Evolutionary conservation across 75 land plant species (phyloP), one percentile per base, ranked within the genome.

Genomic region (Pinus taeda): DNA sequence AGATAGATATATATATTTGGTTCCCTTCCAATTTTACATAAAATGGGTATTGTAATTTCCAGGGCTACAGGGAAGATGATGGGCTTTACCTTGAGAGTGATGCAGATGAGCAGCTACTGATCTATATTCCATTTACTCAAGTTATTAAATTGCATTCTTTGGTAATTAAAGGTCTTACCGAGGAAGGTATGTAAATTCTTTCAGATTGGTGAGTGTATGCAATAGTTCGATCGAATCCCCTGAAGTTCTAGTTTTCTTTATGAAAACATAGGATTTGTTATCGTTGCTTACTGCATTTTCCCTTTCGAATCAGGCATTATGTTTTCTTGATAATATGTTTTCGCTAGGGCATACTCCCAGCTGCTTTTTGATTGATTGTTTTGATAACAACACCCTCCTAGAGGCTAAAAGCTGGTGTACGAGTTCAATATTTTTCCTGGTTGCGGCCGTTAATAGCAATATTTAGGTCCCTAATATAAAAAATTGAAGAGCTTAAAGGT

Each of bases 31-130:
- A 3, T 53, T n/a, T 67, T 71, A 30, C 12, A 72, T 61, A 15
- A 18, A 70, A 24, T 71, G 4, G 53, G 56, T 75, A 4, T 18
- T 60, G n/a, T 53, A 56, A n/a, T 42, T 42, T 36, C 6, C 91
- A 95, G 95, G 95, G 91, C 21, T 95, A 93, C 67, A 90, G 98
- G 69, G 98, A 93, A 49, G 92, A 90, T 73, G 95, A 89, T 60
- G 90, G 88, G 14, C 87, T 91, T 79, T 75, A 77, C 66, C 85
- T 93, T n/a, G 96, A 95, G 80, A 95, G 95, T 73, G 96, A 95
- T 82, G 87, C 98, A 4, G 96, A 95, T 74, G 98, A 95, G 78
- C 96, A 95, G 75, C 91, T 95, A 15, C 79, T 95, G 75, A 83
- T 95, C 37, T 91, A 91, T 49, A 77, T 95, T 17, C 92, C 95